Percentiles rank a stretch among this genome's conserved stretches.
phyloP scores from a whole-genome alignment of 1,284 basidiomycete genomes.

The Moesziomyces antarcticus region DNA sequence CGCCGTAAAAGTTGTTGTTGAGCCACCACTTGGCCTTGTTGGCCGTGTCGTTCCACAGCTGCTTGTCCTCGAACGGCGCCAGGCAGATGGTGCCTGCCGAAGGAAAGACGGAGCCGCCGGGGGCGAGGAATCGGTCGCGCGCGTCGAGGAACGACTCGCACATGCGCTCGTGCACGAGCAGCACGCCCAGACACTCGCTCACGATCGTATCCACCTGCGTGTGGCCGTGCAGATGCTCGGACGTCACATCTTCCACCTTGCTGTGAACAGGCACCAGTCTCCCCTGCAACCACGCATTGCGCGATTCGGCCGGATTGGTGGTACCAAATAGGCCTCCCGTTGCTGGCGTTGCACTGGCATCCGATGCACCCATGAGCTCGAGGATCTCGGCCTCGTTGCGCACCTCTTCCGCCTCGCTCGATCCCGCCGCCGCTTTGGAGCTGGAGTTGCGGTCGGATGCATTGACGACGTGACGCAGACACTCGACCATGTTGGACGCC shows the following conservation, averaged over 20 bases:
- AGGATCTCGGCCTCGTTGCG: slow-evolving; percentile 40
- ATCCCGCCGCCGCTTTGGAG: no score
- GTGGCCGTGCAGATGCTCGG: slow-evolving; percentile 33
- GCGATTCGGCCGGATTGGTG: slow-evolving; percentile 23
- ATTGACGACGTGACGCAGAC: slow-evolving; percentile 68
- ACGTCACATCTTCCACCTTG: slow-evolving; percentile 63
- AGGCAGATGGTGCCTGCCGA: slow-evolving; percentile 70
- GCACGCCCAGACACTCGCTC: slow-evolving; percentile 71
- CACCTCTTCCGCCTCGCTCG: slow-evolving; percentile 44
- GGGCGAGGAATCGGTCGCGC: slow-evolving; percentile 70
- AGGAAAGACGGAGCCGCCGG: slow-evolving; percentile 70
- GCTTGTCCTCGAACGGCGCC: slow-evolving; percentile 70
- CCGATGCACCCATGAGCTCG: slow-evolving; percentile 40
- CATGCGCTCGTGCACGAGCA: slow-evolving; percentile 72
- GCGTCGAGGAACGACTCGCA: slow-evolving; percentile 71
- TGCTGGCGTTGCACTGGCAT: slow-evolving; percentile 6
- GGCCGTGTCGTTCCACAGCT: slow-evolving; percentile 70
- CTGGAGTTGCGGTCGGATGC: slow-evolving; percentile 53
- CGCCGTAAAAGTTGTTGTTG: slow-evolving; percentile 63
- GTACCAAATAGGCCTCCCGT: slow-evolving; percentile 5
- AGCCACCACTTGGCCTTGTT: slow-evolving; percentile 68
- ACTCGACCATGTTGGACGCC: slow-evolving; percentile 71
- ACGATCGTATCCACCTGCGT: slow-evolving; percentile 71
- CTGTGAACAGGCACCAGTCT: slow-evolving; percentile 52
- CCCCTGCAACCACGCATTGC: slow-evolving; percentile 54